These are phyloP conservation scores for Pyronema omphalodes DNA, from an alignment of 495 filamentous ascomycete species.

Conservation along the genomic window DNA sequence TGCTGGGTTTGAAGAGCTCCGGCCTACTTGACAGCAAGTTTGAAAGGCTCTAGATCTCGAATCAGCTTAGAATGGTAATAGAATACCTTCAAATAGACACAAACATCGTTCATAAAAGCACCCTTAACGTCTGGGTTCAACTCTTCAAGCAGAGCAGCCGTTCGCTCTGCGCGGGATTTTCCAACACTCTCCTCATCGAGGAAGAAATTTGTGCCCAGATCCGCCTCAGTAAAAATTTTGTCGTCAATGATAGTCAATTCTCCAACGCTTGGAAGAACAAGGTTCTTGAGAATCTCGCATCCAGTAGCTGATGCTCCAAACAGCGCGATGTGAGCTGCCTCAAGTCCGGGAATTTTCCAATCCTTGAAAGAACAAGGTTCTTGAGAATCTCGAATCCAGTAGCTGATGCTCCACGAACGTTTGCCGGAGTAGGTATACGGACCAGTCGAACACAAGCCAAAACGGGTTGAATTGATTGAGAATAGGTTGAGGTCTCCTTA, in stretches of 20 bases:
- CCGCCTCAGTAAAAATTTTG: constrained; percentile 52
- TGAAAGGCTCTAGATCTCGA: constrained; percentile 9
- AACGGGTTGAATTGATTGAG: too few relatives aligned
- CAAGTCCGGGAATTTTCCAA: too few relatives aligned
- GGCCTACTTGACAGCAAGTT: constrained; percentile 25
- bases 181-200: constrained; percentile 62
- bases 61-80: neutral
- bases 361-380: too few relatives aligned
- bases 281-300: constrained; percentile 87
- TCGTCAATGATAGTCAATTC: constrained; percentile 88
- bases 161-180: constrained; percentile 59
- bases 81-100: constrained; percentile 4
- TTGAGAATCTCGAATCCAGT: too few relatives aligned
- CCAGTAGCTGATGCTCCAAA: constrained; percentile 73
- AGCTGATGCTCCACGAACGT: too few relatives aligned
- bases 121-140: constrained; percentile 92
- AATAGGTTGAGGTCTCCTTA: too few relatives aligned
- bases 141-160: constrained; percentile 59
- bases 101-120: constrained; percentile 34
- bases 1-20: constrained; percentile 37
- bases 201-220: constrained; percentile 94
- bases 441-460: too few relatives aligned
- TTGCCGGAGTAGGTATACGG: too few relatives aligned
- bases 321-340: constrained; percentile 72
- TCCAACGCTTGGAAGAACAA: constrained; percentile 86